These are phyloP conservation scores for Salix suchowensis DNA, from an alignment of 345 rosid genomes.

Conservation along the genomic window DNA sequence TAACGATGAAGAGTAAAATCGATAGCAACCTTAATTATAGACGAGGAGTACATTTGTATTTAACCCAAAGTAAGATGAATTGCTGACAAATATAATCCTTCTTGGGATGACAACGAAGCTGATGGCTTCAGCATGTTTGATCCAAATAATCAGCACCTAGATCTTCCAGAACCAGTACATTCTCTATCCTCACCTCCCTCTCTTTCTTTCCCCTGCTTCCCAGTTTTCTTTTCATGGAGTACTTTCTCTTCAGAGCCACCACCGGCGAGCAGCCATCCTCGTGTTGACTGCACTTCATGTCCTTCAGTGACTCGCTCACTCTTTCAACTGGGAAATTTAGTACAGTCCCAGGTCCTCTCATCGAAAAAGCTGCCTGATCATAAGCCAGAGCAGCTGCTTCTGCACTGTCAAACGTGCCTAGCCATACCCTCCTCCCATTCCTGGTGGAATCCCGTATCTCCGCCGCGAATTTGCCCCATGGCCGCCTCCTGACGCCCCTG, in stretches of 20 bases:
- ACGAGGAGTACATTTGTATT: not conserved
- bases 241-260: conserved; percentile 75
- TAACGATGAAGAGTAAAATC: too few species aligned
- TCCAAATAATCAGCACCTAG: conserved; percentile 75
- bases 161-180: conserved; percentile 71
- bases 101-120: not conserved
- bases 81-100: not conserved
- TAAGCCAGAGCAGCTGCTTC: conserved; percentile 76
- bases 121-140: conserved; percentile 3
- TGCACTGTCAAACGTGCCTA: conserved; percentile 70
- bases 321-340: conserved; percentile 66
- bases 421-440: conserved; percentile 60
- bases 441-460: conserved; percentile 72
- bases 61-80: not conserved
- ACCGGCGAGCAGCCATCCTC: conserved; percentile 78
- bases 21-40: too few species aligned
- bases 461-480: conserved; percentile 81
- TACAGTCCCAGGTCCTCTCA: conserved; percentile 56
- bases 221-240: conserved; percentile 63
- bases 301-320: conserved; percentile 61
- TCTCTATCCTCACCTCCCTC: conserved; percentile 34
- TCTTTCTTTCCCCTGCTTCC: conserved; percentile 36
- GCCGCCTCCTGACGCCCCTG: conserved; percentile 69
- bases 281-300: conserved; percentile 40
- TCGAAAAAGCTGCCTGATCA: conserved; percentile 67